Base-by-base conservation (phyloP, 2,329 filamentous ascomycete species). In the Drechmeria coniospora region DNA sequence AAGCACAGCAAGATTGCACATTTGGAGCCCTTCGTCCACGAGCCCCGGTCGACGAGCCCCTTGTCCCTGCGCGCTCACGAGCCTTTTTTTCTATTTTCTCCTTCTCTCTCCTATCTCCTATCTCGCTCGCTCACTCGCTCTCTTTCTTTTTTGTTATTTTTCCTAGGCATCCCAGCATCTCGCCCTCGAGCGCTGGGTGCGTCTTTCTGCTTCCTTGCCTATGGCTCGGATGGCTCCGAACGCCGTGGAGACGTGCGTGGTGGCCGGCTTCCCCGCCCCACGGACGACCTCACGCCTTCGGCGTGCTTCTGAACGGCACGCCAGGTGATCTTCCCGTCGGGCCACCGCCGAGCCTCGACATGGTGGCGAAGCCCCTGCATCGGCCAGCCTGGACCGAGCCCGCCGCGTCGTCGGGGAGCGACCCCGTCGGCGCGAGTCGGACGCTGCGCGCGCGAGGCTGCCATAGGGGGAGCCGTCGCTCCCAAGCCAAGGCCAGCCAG, bases 141-240 rank as follows among this genome's bases (percentile, higher is more conserved):
- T 41, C 38, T 37, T 37, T 34, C 26, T 17, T 29, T 32, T 42
- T 37, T 36, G 29, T n/a, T n/a, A 38, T 42, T 32, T 44, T 51
- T 45, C 44, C 34, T 40, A 46, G 44, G 42, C 50, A 47, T 44
- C 49, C 47, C 45, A 53, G 45, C 53, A 53, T 54, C 50, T 56
- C 41, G 52, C 53, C 57, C 51, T 58, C 54, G 49, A 50, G 55
- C 50, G 49, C 57, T 55, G 49, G 49, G 55, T 49, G 42, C 40
- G 44, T 49, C 37, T 47, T 42, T 40, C 36, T 37, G 39, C 44
- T 50, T 30, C 49, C 41, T 47, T 50, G 34, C 48, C 37, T 40
- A 49, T 57, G 53, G 52, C 54, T 58, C 50, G 50, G 54, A 47
- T 46, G 36, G 34, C 36, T 42, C 37, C 38, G 36, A 32, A 39